Conservation (phyloP, 2,329 filamentous ascomycete genomes). For the Neofusicoccum laricinum region DNA sequence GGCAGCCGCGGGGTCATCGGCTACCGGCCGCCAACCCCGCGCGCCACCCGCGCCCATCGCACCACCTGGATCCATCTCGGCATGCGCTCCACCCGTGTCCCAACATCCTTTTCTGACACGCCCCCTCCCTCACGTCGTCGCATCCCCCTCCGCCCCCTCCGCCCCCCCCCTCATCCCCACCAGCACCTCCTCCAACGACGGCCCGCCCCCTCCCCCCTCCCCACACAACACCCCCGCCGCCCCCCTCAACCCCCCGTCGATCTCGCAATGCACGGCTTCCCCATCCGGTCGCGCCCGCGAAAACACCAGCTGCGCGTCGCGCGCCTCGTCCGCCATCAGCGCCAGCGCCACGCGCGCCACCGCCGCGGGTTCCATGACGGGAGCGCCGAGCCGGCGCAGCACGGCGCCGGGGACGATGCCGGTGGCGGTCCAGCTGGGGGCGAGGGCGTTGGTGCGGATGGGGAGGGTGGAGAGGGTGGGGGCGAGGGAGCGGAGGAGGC, state of each 20-base stretch:
- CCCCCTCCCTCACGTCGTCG: background rate
- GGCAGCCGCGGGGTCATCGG: background rate
- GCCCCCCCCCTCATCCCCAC: too few species aligned
- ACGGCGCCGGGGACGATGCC: constrained; percentile 22
- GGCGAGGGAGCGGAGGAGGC: constrained; percentile 28
- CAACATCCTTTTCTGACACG: constrained; percentile 1
- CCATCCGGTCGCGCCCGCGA: constrained; percentile 21
- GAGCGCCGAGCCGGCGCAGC: constrained; percentile 21
- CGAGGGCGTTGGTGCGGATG: constrained; percentile 34
- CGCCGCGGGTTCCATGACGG: constrained; percentile 25
- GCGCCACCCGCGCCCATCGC: too few species aligned
- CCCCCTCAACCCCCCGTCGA: constrained; percentile 25
- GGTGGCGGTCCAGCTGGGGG: constrained; percentile 32
- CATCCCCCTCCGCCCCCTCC: too few species aligned
- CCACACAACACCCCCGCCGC: background rate
- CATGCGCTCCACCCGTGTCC: too few species aligned
- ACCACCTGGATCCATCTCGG: too few species aligned
- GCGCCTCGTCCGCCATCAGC: constrained; percentile 28
- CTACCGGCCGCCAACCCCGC: background rate
- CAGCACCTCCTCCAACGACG: background rate
- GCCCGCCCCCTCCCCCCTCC: background rate
- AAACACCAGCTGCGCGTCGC: constrained; percentile 29
- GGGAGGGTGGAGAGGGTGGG: constrained; percentile 23
- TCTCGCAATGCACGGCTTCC: constrained; percentile 22
- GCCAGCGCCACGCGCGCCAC: constrained; percentile 25